Evolutionary conservation across 2,329 filamentous ascomycete genomes (phyloP).

Genomic region (Pyricularia pennisetigena): DNA sequence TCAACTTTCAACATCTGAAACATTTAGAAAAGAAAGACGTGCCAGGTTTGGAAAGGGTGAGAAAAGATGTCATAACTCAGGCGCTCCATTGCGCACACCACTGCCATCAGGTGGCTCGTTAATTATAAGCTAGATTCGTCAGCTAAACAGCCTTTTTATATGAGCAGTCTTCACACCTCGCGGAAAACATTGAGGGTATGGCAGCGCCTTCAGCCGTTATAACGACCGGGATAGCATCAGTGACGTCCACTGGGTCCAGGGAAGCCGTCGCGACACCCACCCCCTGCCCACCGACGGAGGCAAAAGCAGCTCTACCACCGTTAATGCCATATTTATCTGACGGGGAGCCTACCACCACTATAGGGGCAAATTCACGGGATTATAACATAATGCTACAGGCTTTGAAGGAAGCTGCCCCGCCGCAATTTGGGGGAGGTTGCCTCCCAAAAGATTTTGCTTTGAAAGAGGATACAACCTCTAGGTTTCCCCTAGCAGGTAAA

Average conservation of each 20-base stretch:
- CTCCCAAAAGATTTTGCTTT: neutral
- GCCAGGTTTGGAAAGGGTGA: neutral
- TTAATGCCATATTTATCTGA: neutral
- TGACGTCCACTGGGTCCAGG: neutral
- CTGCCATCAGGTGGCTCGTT: neutral
- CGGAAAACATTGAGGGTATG: neutral
- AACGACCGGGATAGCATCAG: neutral
- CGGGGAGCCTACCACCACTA: neutral
- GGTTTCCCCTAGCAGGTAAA: neutral
- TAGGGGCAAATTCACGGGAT: neutral
- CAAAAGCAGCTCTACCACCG: neutral
- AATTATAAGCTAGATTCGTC: neutral
- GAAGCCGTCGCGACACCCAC: neutral
- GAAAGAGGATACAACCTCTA: neutral
- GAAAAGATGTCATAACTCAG: neutral
- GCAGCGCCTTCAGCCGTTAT: too few relatives aligned
- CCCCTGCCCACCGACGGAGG: neutral
- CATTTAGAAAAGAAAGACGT: neutral
- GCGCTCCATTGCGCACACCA: neutral
- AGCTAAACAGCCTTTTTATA: neutral
- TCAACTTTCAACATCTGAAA: neutral
- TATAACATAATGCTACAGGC: neutral
- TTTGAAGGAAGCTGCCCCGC: neutral
- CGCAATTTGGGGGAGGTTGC: neutral
- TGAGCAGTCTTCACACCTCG: neutral